phyloP scores from a whole-genome alignment of 1,284 basidiomycete species.

The Lentinus polychrous region DNA sequence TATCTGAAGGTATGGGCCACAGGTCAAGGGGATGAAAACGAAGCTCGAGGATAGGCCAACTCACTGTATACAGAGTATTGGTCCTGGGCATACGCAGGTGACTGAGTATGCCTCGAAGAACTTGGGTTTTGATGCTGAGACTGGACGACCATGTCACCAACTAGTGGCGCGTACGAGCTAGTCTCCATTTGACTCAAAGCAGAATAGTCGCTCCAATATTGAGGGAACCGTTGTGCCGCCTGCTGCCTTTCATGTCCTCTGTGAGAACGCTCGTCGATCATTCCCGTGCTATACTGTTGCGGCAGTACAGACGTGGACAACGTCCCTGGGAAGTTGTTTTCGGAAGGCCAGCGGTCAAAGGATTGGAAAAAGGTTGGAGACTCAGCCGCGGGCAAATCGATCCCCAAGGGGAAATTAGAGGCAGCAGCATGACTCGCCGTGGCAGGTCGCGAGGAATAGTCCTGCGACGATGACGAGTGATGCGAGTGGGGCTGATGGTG shows the following conservation, averaged over 20 bases:
- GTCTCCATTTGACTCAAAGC: constrained; percentile 48
- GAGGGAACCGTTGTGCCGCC: constrained; percentile 33
- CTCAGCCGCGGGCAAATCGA: constrained; percentile 17
- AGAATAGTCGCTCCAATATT: constrained; percentile 59
- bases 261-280: constrained; percentile 35
- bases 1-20: constrained; percentile 10
- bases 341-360: constrained; percentile 47
- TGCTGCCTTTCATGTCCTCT: constrained; percentile 16
- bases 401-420: constrained; percentile 16
- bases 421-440: constrained; percentile 1
- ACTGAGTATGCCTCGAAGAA: constrained; percentile 15
- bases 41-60: constrained; percentile 9
- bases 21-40: constrained; percentile 4
- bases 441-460: not conserved
- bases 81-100: constrained; percentile 22
- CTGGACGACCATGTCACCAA: constrained; percentile 19
- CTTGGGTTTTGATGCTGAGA: constrained; percentile 11
- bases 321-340: constrained; percentile 32
- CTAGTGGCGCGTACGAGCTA: constrained; percentile 30
- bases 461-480: constrained; percentile 1
- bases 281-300: constrained; percentile 64
- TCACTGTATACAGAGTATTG: constrained; percentile 27
- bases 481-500: constrained; percentile 17
- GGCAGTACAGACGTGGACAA: constrained; percentile 60
- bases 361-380: constrained; percentile 27